Conservation (phyloP, 2,329 filamentous ascomycete species). For the Sporothrix pseudoabietina region DNA sequence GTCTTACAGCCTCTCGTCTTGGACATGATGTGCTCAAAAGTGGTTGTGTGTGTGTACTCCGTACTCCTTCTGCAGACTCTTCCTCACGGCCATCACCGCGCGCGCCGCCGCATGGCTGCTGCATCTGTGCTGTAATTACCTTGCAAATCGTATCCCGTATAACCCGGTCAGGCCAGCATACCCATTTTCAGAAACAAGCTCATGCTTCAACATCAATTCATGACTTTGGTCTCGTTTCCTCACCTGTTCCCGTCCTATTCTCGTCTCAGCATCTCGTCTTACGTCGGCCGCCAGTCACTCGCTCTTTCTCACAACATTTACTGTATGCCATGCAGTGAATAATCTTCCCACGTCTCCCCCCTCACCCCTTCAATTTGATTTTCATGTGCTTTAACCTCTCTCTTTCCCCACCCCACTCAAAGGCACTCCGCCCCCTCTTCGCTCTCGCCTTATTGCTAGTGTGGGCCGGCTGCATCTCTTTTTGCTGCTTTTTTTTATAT, state of each 20-base stretch:
- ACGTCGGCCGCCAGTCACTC: not conserved
- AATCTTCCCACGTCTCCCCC: not conserved
- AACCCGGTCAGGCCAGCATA: not conserved
- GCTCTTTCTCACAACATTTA: not conserved
- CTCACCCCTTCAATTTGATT: not conserved
- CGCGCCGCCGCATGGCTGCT: not conserved
- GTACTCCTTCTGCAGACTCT: not conserved
- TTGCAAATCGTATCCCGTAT: constrained; percentile 11
- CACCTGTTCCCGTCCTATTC: not conserved
- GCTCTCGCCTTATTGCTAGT: constrained; percentile 17
- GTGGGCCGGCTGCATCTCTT: not conserved
- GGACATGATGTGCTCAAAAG: not conserved
- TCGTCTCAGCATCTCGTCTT: constrained; percentile 1
- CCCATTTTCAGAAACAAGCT: not conserved
- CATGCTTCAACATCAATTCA: not conserved
- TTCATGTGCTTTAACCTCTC: not conserved
- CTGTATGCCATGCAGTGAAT: not conserved
- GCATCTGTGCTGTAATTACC: not conserved
- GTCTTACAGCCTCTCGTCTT: not conserved
- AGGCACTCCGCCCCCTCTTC: constrained; percentile 17
- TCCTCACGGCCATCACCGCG: not conserved
- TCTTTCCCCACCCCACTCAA: constrained; percentile 10
- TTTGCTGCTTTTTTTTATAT: not conserved
- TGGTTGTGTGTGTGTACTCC: no score
- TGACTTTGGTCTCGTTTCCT: not conserved